These are phyloP conservation scores for Arctium minus DNA, from an alignment of 129 eudicot species.

Conservation along the genomic window DNA sequence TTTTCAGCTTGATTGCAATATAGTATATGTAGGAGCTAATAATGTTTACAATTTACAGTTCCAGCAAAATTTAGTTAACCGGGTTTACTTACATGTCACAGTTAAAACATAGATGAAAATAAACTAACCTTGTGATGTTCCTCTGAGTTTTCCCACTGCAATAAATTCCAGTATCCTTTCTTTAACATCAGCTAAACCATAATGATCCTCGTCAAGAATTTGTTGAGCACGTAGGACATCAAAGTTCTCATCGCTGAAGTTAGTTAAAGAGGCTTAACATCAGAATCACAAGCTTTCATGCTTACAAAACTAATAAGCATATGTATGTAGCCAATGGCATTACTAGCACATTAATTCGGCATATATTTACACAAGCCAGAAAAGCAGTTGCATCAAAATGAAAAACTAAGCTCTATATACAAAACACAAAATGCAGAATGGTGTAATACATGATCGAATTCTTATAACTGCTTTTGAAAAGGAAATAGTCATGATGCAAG, in stretches of 20 bases:
- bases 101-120: background rate
- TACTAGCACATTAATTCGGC: background rate
- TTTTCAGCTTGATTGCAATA: background rate
- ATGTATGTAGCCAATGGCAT: background rate
- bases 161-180: slow-evolving; percentile 97
- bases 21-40: background rate
- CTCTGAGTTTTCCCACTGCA: slow-evolving; percentile 96
- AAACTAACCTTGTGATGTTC: slow-evolving; percentile 87
- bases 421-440: slow-evolving; percentile 10
- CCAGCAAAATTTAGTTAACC: background rate
- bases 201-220: slow-evolving; percentile 97
- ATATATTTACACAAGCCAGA: background rate
- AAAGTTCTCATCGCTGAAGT: slow-evolving; percentile 93
- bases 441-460: background rate
- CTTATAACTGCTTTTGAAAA: background rate
- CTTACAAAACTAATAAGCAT: slow-evolving; percentile 12
- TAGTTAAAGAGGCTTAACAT: background rate
- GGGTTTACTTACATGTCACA: background rate
- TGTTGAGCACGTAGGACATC: slow-evolving; percentile 76
- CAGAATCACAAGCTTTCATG: slow-evolving; percentile 15
- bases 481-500: background rate
- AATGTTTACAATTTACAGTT: background rate
- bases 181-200: slow-evolving; percentile 88
- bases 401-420: background rate
- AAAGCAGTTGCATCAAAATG: background rate